Percentiles rank a stretch among this genome's conserved stretches.
Evolutionary conservation across 352 stramenopile species (phyloP).

Genomic region (Globisporangium uncinulatum): DNA sequence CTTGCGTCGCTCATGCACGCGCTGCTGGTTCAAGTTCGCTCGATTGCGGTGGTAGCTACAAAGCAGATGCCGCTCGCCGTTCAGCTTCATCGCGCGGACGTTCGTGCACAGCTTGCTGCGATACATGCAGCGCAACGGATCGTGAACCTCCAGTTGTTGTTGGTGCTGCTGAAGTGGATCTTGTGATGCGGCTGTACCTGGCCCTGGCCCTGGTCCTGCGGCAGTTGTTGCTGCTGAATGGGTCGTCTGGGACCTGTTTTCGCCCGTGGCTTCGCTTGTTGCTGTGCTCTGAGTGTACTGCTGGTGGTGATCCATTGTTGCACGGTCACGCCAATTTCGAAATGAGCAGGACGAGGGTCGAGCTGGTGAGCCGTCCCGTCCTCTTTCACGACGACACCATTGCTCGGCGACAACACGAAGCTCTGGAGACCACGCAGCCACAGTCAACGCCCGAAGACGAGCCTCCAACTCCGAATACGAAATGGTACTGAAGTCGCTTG

Average conservation of each 20-base stretch:
- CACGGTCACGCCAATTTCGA: background rate
- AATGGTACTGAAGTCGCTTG: background rate
- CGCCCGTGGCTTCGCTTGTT: no score
- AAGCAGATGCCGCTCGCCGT: constrained; percentile 29
- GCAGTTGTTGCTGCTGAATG: background rate
- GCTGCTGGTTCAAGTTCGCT: constrained; percentile 36
- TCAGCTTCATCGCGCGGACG: constrained; percentile 29
- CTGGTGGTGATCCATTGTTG: background rate
- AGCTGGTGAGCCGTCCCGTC: no score
- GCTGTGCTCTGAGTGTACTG: background rate
- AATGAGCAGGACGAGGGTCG: background rate
- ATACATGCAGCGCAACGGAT: constrained; percentile 7
- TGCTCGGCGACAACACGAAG: background rate
- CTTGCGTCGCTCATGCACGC: constrained; percentile 25
- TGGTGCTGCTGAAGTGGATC: background rate
- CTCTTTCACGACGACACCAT: no score
- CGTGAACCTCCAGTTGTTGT: no score
- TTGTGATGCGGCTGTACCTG: background rate
- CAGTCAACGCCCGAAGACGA: background rate
- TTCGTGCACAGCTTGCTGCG: constrained; percentile 27
- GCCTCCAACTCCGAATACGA: background rate
- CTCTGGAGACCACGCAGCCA: background rate
- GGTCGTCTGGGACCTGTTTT: background rate
- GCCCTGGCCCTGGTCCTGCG: background rate
- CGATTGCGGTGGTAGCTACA: constrained; percentile 30